Evolutionary conservation across 768 basidiomycete species (phyloP).

Genomic region (Pisolithus sp.): DNA sequence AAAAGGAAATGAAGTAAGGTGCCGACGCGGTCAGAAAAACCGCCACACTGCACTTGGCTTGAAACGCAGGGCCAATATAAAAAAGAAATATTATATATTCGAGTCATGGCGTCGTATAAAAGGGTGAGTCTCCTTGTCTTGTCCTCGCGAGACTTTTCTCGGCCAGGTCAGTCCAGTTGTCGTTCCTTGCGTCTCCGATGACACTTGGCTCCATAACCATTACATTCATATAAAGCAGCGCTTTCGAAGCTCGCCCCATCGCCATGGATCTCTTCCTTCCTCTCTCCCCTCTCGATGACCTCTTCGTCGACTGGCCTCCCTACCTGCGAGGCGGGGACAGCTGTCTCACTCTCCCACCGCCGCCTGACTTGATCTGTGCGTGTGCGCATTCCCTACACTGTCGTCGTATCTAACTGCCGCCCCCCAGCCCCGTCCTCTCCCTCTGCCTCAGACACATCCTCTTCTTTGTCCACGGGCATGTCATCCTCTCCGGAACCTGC

Average conservation of each 20-base stretch:
- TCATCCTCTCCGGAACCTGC: conserved; percentile 21
- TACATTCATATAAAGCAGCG: background rate
- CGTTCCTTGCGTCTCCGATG: background rate
- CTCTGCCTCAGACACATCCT: conserved; percentile 28
- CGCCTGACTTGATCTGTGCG: conserved; percentile 1
- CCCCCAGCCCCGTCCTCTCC: conserved; percentile 39
- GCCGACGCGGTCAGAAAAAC: no score
- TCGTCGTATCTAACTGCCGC: conserved; percentile 1
- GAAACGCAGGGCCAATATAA: no score
- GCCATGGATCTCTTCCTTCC: background rate
- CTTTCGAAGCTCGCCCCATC: background rate
- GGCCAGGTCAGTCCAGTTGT: background rate
- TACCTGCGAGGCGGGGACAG: background rate
- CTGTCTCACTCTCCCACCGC: background rate
- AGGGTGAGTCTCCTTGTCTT: no score
- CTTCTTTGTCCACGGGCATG: conserved; percentile 19
- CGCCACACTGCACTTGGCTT: no score
- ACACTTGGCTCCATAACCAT: no score
- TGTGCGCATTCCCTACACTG: background rate
- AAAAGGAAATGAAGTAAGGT: no score
- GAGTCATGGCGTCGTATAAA: no score
- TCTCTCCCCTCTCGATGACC: conserved; percentile 21
- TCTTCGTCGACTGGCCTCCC: conserved; percentile 1
- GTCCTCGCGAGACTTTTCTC: background rate
- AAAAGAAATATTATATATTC: background rate